Conservation (phyloP, 2,329 filamentous ascomycete species). For the Sordariomycetes sp. region DNA sequence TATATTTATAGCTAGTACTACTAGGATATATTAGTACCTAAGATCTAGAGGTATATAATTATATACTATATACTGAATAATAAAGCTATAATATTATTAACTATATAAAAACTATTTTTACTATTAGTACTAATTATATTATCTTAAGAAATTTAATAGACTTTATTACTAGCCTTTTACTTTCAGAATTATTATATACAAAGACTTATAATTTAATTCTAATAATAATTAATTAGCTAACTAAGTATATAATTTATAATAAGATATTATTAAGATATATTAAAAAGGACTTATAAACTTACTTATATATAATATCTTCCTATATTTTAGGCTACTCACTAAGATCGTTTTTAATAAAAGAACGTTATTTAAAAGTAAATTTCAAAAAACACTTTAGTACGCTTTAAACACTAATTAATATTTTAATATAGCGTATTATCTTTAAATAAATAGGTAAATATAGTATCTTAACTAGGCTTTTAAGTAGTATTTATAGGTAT, state of each 20-base stretch:
- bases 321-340: neutral
- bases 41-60: neutral
- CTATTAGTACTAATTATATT: neutral
- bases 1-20: no score
- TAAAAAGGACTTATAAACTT: neutral
- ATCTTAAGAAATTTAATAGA: neutral
- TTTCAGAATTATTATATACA: neutral
- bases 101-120: neutral
- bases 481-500: neutral
- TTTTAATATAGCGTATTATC: neutral
- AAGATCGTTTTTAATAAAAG: neutral
- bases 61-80: neutral
- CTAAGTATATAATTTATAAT: neutral
- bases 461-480: neutral
- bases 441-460: neutral
- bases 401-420: neutral
- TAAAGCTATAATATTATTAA: neutral
- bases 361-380: neutral
- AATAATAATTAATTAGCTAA: neutral
- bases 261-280: neutral
- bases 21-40: neutral
- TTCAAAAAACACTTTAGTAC: no score
- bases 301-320: neutral
- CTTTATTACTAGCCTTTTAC: slow-evolving; percentile 2
- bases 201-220: neutral